Percentiles rank a stretch among this genome's conserved stretches.
Evolutionary conservation across 768 basidiomycete genomes (phyloP).

Genomic region (Pleurotus salmoneostramineus): DNA sequence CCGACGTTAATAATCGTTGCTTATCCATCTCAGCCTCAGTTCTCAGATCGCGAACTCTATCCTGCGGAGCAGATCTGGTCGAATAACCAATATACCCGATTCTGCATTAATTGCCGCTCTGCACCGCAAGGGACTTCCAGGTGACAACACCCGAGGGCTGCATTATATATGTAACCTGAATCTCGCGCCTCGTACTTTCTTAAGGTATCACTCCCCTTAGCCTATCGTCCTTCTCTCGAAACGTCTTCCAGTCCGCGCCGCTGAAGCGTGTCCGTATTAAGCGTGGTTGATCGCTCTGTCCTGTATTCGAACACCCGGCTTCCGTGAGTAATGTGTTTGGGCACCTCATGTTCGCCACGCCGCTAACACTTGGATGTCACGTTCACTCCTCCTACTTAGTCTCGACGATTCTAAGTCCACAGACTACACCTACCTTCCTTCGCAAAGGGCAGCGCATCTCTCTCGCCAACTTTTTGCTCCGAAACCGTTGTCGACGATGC

Average conservation of each 20-base stretch:
- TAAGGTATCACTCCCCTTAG: background rate
- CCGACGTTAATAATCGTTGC: background rate
- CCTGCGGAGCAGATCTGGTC: background rate
- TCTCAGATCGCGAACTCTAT: background rate
- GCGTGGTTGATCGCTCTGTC: constrained; percentile 2
- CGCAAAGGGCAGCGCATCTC: background rate
- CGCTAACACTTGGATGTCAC: constrained; percentile 11
- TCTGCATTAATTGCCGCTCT: constrained; percentile 3
- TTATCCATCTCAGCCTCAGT: background rate
- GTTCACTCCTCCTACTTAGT: constrained; percentile 8
- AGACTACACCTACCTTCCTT: background rate
- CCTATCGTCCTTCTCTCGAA: constrained; percentile 1
- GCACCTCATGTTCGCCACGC: constrained; percentile 16
- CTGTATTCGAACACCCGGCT: constrained; percentile 6
- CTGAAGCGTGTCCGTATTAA: background rate
- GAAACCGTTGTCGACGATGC: constrained; percentile 20
- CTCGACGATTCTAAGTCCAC: background rate
- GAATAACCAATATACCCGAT: constrained; percentile 7
- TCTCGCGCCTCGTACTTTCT: background rate
- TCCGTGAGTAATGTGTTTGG: constrained; percentile 8
- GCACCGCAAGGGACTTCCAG: constrained; percentile 2
- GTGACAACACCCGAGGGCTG: background rate
- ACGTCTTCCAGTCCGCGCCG: background rate
- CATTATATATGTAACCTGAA: constrained; percentile 3
- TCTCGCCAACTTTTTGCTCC: background rate